These are phyloP conservation scores for Tolypocladium amazonense DNA, from an alignment of 2,329 filamentous ascomycete species.

Conservation along the genomic window DNA sequence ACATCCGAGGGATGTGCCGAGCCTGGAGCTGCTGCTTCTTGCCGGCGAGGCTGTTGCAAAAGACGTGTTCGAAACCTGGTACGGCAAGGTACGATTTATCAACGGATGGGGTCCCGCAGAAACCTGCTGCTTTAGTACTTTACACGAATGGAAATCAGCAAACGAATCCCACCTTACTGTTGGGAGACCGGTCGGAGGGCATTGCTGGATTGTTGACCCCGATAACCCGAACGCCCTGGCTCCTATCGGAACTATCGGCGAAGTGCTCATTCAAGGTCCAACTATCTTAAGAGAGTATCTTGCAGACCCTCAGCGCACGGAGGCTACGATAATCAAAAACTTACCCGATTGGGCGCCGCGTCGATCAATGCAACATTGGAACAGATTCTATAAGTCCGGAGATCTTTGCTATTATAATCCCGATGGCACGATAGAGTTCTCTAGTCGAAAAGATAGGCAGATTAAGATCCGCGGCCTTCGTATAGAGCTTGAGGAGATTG, in stretches of 20 bases:
- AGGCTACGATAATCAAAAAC: not conserved
- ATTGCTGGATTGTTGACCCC: conserved; percentile 2
- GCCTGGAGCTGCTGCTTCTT: conserved; percentile 2
- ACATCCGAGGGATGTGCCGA: not conserved
- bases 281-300: conserved; percentile 5
- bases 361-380: not conserved
- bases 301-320: not conserved
- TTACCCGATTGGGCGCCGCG: not conserved
- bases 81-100: conserved; percentile 2
- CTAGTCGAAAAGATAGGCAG: not conserved
- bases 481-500: conserved; percentile 9
- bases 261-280: conserved; percentile 6
- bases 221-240: not conserved
- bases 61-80: conserved; percentile 4
- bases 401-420: conserved; percentile 8
- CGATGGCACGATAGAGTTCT: conserved; percentile 7
- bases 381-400: conserved; percentile 8
- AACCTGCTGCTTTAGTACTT: not conserved
- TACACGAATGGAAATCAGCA: not conserved
- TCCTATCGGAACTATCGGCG: conserved; percentile 3
- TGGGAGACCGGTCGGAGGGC: not conserved
- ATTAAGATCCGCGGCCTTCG: conserved; percentile 12
- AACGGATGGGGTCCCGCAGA: conserved; percentile 8
- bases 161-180: conserved; percentile 1
- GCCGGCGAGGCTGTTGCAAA: conserved; percentile 3